Evolutionary conservation across 768 basidiomycete species (phyloP), one percentile per base, ranked within the genome.

Genomic region (Amylocystis lapponica): DNA sequence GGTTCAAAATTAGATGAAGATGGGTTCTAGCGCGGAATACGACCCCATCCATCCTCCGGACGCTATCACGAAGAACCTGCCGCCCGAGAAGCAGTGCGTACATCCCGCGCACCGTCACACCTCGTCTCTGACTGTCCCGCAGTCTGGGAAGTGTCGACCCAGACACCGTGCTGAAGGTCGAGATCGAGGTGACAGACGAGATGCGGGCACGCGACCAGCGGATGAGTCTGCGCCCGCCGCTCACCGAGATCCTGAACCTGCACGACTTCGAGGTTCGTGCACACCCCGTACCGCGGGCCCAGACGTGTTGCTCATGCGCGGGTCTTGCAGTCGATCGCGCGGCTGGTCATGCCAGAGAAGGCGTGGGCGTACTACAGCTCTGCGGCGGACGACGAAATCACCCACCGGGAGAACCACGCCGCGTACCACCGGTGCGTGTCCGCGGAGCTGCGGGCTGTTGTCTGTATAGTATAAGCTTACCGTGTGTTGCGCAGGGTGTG

Each of bases 331-430:
- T 76, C 83, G n/a, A 81, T 98, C 40, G 93, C 91, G 8, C 85
- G 76, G 61, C 70, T 70, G 53, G 83, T 88, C 10, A 82, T 98
- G 71, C 66, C 81, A 2, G 82, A 85, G 26, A 89, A 90, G 60
- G 90, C 90, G 0, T 97, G 94, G 94, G 94, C 93, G 5, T 94
- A 94, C 61, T 94, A 97, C 57, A 91, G 87, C 1, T 93, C 90
- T n/a, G 94, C 92, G 14, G 83, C 95, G 6, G 95, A 97, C 59
- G 94, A 97, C 53, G 92, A 96, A 64, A 89, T 93, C 34, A 93
- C 91, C 23, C 69, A 76, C 47, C 74, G 92, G 37, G 92, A 95
- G 63, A 96, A 96, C 54, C 90, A 89, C 48, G 74, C 81, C 39
- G 94, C 93, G 2, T 98, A 85, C 58, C 94, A 97, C 53, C 75